These are phyloP conservation scores for Rusavskia elegans DNA, from an alignment of 495 filamentous ascomycete species.

Conservation along the genomic window DNA sequence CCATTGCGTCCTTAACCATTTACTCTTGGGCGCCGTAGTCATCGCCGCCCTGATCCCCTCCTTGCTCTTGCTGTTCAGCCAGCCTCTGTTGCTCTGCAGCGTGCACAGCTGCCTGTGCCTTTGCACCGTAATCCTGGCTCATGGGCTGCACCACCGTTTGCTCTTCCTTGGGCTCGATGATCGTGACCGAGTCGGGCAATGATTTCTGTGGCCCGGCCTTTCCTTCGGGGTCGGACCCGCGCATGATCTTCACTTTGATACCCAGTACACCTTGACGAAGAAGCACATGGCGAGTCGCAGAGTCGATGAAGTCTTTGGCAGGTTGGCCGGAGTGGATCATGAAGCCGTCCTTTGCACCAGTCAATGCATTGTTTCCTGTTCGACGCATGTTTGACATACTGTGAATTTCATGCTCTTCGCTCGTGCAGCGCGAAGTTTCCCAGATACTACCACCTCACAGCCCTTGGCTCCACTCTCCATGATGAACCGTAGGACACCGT, in stretches of 20 bases:
- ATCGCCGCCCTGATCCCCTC: slow-evolving; percentile 19
- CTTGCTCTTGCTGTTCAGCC: slow-evolving; percentile 41
- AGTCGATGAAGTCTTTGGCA: slow-evolving; percentile 98
- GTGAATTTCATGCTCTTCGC: slow-evolving; percentile 99
- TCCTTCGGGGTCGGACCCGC: slow-evolving; percentile 97
- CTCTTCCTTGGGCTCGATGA: slow-evolving; percentile 99
- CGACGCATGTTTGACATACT: slow-evolving; percentile 22
- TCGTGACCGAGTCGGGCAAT: slow-evolving; percentile 92
- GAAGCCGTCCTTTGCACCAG: slow-evolving; percentile 66
- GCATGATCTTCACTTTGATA: slow-evolving; percentile 99
- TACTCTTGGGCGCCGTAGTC: slow-evolving; percentile 18
- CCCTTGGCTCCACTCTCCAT: slow-evolving; percentile 99
- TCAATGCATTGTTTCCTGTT: neutral
- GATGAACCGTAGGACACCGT: slow-evolving; percentile 98
- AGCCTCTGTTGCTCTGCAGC: slow-evolving; percentile 57
- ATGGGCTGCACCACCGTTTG: slow-evolving; percentile 80
- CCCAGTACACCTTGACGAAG: slow-evolving; percentile 98
- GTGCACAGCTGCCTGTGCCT: slow-evolving; percentile 77
- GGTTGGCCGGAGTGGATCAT: slow-evolving; percentile 99
- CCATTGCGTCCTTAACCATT: slow-evolving; percentile 6
- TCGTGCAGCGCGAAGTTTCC: slow-evolving; percentile 95
- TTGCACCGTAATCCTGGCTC: slow-evolving; percentile 96
- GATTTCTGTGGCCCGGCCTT: slow-evolving; percentile 94
- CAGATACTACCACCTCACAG: slow-evolving; percentile 97
- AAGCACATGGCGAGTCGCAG: slow-evolving; percentile 93